These are phyloP conservation scores for Pelargonium cotyledonis DNA, from an alignment of 441 rosid genomes.

Conservation along the genomic window DNA sequence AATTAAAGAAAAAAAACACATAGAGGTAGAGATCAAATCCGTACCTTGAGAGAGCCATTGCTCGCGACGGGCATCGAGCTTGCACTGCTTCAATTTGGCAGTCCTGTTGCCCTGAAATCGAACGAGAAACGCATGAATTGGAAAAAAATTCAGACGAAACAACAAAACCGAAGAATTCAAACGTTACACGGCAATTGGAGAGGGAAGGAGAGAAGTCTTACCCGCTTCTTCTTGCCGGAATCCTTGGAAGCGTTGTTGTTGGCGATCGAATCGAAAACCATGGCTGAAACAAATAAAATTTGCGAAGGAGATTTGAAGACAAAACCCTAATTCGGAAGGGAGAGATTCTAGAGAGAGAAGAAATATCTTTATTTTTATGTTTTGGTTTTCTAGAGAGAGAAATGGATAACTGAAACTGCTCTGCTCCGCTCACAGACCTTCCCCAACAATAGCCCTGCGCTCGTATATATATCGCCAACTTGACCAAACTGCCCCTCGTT, in stretches of 20 bases:
- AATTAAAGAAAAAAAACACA: not conserved
- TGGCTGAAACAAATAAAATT: constrained; percentile 33
- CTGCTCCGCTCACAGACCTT: not conserved
- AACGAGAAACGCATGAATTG: not conserved
- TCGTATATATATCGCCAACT: not conserved
- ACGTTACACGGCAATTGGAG: not conserved
- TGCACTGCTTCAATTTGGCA: constrained; percentile 95
- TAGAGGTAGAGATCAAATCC: constrained; percentile 8
- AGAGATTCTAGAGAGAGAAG: not conserved
- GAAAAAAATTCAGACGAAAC: constrained; percentile 2
- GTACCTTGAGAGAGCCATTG: constrained; percentile 97
- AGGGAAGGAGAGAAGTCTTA: constrained; percentile 16
- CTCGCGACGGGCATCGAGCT: constrained; percentile 88
- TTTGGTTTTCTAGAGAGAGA: not conserved
- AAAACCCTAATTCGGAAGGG: constrained; percentile 25
- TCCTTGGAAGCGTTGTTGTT: constrained; percentile 43
- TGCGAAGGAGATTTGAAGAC: not conserved
- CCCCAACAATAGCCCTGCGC: not conserved
- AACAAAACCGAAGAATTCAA: not conserved
- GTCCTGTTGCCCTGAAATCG: constrained; percentile 59
- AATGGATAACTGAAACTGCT: not conserved
- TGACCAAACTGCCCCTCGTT: not conserved
- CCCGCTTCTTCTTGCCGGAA: constrained; percentile 71
- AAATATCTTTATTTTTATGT: not conserved
- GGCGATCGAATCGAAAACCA: constrained; percentile 66